Evolutionary conservation across 495 filamentous ascomycete genomes (phyloP).

Genomic region (Hyaloscypha variabilis): DNA sequence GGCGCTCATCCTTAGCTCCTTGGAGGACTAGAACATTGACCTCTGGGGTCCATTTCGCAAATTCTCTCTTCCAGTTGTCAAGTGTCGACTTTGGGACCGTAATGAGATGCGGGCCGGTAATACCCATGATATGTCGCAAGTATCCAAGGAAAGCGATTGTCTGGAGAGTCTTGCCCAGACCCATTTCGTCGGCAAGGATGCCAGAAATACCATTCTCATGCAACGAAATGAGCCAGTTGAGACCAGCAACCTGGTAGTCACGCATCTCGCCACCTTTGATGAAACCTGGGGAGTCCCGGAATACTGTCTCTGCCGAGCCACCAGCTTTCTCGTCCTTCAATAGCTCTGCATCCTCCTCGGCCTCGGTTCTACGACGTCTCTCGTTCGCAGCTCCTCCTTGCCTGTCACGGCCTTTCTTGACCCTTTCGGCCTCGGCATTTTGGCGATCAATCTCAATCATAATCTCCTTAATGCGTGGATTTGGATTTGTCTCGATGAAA

Average conservation of each 20-base stretch:
- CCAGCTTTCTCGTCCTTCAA: conserved; percentile 88
- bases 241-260: conserved; percentile 91
- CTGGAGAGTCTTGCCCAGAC: conserved; percentile 91
- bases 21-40: conserved; percentile 93
- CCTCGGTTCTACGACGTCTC: conserved; percentile 85
- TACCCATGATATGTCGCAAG: conserved; percentile 84
- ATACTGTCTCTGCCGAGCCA: conserved; percentile 82
- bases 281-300: conserved; percentile 88
- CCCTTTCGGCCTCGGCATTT: conserved; percentile 74
- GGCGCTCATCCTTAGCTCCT: conserved; percentile 92
- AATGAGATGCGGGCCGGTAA: conserved; percentile 90
- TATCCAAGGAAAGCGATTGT: conserved; percentile 92
- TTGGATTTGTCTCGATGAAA: conserved; percentile 97
- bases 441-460: conserved; percentile 92
- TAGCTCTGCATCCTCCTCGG: conserved; percentile 96
- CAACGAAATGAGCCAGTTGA: conserved; percentile 98
- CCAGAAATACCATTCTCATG: conserved; percentile 99
- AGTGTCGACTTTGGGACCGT: conserved; percentile 96
- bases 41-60: conserved; percentile 91
- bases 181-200: conserved; percentile 98
- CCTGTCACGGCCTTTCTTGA: conserved; percentile 72
- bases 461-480: conserved; percentile 87
- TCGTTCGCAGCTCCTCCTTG: conserved; percentile 84
- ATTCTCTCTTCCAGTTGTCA: conserved; percentile 98
- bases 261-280: conserved; percentile 87